Evolutionary conservation across 176 grass and related monocot genomes (phyloP).

Genomic region (Triticum turgidum): DNA sequence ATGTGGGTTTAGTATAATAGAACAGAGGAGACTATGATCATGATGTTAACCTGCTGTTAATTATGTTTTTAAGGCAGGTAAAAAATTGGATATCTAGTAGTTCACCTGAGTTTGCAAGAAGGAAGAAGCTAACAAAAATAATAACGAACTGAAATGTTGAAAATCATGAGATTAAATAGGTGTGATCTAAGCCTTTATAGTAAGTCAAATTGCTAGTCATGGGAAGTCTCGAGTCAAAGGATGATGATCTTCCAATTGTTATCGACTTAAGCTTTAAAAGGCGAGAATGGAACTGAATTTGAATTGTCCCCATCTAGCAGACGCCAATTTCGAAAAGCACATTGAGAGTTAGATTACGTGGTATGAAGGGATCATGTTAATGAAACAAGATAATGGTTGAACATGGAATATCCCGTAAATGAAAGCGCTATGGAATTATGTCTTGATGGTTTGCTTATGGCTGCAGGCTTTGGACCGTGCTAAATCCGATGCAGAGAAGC

Average conservation of each 20-base stretch:
- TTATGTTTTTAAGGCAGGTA: not conserved
- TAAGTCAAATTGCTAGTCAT: not conserved
- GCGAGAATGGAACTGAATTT: constrained; percentile 16
- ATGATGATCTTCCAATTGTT: not conserved
- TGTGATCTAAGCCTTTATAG: not conserved
- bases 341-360: not conserved
- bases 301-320: not conserved
- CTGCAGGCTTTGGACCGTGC: constrained; percentile 82
- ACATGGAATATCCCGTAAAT: not conserved
- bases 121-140: not conserved
- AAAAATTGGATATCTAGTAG: not conserved
- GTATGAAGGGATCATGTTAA: not conserved
- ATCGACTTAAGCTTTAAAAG: not conserved
- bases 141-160: not conserved
- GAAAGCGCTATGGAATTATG: not conserved
- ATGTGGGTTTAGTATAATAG: not conserved
- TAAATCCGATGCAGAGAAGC: constrained; percentile 88
- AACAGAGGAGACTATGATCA: not conserved
- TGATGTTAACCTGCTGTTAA: not conserved
- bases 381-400: constrained; percentile 5
- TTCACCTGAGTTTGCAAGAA: not conserved
- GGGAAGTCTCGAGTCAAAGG: not conserved
- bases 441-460: not conserved
- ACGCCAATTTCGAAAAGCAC: not conserved
- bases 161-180: not conserved